These are phyloP conservation scores for Clausena lansium DNA, from an alignment of 345 rosid species.

Conservation along the genomic window DNA sequence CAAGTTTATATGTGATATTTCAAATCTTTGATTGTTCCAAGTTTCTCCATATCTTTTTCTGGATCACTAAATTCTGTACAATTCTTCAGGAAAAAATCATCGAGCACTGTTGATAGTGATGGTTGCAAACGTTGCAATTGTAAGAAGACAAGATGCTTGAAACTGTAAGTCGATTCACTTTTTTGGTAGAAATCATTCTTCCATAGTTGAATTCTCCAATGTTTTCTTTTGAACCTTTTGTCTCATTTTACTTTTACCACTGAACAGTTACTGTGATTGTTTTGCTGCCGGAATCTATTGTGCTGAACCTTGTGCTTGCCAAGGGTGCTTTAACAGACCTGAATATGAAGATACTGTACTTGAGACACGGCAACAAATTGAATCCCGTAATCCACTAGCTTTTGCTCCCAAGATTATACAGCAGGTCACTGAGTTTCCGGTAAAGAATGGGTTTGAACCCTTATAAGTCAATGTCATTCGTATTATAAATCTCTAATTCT, in stretches of 20 bases:
- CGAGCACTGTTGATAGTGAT: conserved; percentile 26
- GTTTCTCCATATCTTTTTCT: neutral
- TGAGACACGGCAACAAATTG: conserved; percentile 50
- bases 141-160: conserved; percentile 61
- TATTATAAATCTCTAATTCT: neutral
- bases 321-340: conserved; percentile 55
- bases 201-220: neutral
- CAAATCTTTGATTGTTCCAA: neutral
- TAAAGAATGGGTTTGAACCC: conserved; percentile 20
- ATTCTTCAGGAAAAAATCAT: conserved; percentile 43
- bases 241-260: conserved; percentile 3
- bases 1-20: conserved; percentile 18
- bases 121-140: conserved; percentile 64
- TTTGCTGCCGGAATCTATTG: conserved; percentile 65
- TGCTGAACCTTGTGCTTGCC: conserved; percentile 56
- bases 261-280: conserved; percentile 66
- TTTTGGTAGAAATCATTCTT: neutral
- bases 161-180: conserved; percentile 46
- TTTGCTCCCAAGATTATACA: conserved; percentile 61
- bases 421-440: conserved; percentile 16
- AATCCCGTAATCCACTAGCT: conserved; percentile 63
- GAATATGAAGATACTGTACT: conserved; percentile 51
- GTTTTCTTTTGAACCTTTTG: neutral
- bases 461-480: too few species aligned
- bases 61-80: neutral